A percentile compares a stretch with the other conserved stretches of the same genome.
These are phyloP conservation scores for Annulohypoxylon moriforme DNA, from an alignment of 495 filamentous ascomycete species.

Conservation along the genomic window DNA sequence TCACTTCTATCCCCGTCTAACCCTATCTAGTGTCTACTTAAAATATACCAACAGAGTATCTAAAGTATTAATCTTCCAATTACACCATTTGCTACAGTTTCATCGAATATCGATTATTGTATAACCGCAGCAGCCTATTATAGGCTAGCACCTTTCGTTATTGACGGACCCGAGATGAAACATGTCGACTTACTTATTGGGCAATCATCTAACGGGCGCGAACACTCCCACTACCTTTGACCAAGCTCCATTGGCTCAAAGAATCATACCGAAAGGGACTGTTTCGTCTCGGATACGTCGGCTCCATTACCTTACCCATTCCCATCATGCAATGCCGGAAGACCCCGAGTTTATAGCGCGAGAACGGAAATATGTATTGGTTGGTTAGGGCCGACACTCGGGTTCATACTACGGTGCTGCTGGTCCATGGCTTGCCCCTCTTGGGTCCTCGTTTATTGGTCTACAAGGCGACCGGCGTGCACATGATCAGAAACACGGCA, in stretches of 20 bases:
- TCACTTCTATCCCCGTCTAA: constrained; percentile 1
- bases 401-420: constrained; percentile 40
- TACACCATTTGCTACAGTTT: background rate
- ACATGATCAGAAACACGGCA: constrained; percentile 11
- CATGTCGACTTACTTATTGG: constrained; percentile 39
- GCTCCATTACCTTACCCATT: constrained; percentile 37
- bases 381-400: constrained; percentile 39
- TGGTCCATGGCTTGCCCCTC: constrained; percentile 29
- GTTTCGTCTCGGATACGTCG: constrained; percentile 37
- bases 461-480: constrained; percentile 16
- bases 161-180: background rate
- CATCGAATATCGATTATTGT: constrained; percentile 25
- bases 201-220: constrained; percentile 20
- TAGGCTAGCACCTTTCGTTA: background rate
- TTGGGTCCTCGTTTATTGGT: constrained; percentile 15
- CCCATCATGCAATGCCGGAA: constrained; percentile 28
- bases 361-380: constrained; percentile 38
- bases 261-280: constrained; percentile 37
- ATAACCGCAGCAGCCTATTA: constrained; percentile 15
- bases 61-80: constrained; percentile 2
- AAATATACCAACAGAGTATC: background rate
- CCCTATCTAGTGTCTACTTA: background rate
- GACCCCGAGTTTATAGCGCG: constrained; percentile 27
- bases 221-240: background rate
- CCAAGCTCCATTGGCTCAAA: constrained; percentile 6